phyloP scores from a whole-genome alignment of 352 stramenopile species.

The Phytophthora pinifolia region DNA sequence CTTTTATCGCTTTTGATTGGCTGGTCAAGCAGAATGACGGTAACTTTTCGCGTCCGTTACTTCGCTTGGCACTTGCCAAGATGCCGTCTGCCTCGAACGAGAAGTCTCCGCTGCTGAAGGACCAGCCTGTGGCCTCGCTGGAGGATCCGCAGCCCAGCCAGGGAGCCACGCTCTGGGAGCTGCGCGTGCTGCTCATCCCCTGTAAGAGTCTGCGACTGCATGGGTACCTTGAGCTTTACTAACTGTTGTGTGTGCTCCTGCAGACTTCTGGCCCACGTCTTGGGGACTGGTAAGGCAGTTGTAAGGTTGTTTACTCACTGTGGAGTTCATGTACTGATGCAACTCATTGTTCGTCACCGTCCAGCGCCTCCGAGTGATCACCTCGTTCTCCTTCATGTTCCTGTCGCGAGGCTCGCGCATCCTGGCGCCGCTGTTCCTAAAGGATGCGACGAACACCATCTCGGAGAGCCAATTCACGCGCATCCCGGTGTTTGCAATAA shows the following conservation, averaged over 20 bases:
- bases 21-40: constrained; percentile 29
- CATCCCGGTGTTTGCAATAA: constrained; percentile 50
- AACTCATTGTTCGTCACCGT: neutral
- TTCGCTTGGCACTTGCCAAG: constrained; percentile 20
- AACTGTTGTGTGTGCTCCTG: constrained; percentile 15
- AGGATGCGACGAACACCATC: constrained; percentile 62
- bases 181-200: constrained; percentile 69
- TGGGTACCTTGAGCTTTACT: constrained; percentile 4
- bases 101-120: constrained; percentile 40
- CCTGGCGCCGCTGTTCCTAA: constrained; percentile 70
- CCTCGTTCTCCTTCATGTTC: constrained; percentile 73
- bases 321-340: neutral
- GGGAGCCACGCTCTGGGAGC: constrained; percentile 51
- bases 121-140: constrained; percentile 14
- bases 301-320: neutral
- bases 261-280: constrained; percentile 77
- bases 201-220: constrained; percentile 35
- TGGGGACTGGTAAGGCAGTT: constrained; percentile 48
- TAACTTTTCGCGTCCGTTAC: constrained; percentile 10
- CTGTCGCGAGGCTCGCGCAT: constrained; percentile 67
- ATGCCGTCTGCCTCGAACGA: constrained; percentile 33
- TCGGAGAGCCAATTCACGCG: constrained; percentile 34
- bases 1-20: constrained; percentile 17
- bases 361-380: constrained; percentile 56
- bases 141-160: constrained; percentile 27